Evolutionary conservation across 2,329 filamentous ascomycete species (phyloP), one percentile per base, ranked within the genome.

Genomic region (Hymenoscyphus scutula): DNA sequence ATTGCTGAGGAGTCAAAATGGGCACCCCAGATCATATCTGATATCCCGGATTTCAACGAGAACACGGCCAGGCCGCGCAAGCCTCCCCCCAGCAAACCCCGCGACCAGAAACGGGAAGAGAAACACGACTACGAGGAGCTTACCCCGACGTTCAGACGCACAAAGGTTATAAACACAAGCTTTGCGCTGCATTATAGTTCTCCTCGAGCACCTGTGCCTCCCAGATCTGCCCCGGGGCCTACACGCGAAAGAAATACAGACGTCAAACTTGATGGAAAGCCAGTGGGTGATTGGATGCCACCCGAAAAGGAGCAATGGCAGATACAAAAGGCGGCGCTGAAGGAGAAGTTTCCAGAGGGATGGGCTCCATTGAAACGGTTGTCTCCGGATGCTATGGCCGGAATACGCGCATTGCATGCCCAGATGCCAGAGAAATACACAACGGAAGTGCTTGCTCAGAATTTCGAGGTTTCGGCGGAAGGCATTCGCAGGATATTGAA

Each of bases 331-430:
- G 79, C 78, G 1, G 89, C 87, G 0, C 77, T 96, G 38, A 84
- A 88, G 70, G 76, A 84, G 64, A 99, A 98, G 72, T 95, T 97
- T 67, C 86, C 86, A 1, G 84, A 88, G 7, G 86, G 88, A 10
- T 99, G 94, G 93, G 82, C 83, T 30, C 94, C 95, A 32, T 83
- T 84, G 56, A 97, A 96, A 76, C 88, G 88, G 63, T 82, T 99
- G 10, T 98, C 95, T 0, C 95, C 95, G 0, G 94, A 98, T 75
- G 92, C 93, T 0, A 80, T 97, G 34, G 88, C 90, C n/a, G 93
- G 92, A 51, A 96, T 99, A 69, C 87, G 92, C 51, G 88, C 90
- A 23, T 80, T 99, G 37, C 86, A 97, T 75, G 79, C 83, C 29
- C 87, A 92, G 69, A 89, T 92, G 66, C 92, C 94, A 0, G 82